Evolutionary conservation across 495 filamentous ascomycete genomes (phyloP).

Genomic region (Hypoxylon fragiforme): DNA sequence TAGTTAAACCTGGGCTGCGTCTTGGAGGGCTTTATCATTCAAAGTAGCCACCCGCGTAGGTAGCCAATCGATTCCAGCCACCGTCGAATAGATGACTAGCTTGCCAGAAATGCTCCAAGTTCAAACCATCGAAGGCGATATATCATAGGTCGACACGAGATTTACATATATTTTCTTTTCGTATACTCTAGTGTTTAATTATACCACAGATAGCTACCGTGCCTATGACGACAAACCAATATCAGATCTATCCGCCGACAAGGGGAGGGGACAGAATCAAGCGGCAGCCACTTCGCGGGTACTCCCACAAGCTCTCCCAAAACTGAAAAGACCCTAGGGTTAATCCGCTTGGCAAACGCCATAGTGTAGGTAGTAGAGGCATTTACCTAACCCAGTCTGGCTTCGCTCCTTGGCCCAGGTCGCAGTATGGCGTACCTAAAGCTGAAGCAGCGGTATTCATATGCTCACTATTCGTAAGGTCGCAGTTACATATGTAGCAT

Average conservation of each 20-base stretch:
- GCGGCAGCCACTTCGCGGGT: constrained; percentile 2
- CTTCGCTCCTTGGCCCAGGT: too few relatives aligned
- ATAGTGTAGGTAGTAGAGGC: background rate
- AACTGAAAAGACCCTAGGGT: background rate
- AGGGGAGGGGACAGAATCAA: background rate
- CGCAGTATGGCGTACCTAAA: too few relatives aligned
- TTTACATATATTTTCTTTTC: background rate
- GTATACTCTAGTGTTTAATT: background rate
- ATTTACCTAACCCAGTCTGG: constrained; percentile 1
- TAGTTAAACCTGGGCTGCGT: background rate
- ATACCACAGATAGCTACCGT: background rate
- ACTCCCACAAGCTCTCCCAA: background rate
- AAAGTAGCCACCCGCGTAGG: too few relatives aligned
- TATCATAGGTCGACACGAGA: background rate
- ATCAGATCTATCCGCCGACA: background rate
- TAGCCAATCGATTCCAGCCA: background rate
- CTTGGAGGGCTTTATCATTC: too few relatives aligned
- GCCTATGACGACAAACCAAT: background rate
- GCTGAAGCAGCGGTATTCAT: background rate
- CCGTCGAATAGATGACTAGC: background rate
- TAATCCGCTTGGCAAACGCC: background rate
- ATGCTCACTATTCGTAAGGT: background rate
- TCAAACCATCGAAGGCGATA: background rate
- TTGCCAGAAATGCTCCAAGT: background rate
- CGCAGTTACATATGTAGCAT: too few relatives aligned